phyloP scores from a whole-genome alignment of 495 filamentous ascomycete species.

The Sordaria brevicollis region DNA sequence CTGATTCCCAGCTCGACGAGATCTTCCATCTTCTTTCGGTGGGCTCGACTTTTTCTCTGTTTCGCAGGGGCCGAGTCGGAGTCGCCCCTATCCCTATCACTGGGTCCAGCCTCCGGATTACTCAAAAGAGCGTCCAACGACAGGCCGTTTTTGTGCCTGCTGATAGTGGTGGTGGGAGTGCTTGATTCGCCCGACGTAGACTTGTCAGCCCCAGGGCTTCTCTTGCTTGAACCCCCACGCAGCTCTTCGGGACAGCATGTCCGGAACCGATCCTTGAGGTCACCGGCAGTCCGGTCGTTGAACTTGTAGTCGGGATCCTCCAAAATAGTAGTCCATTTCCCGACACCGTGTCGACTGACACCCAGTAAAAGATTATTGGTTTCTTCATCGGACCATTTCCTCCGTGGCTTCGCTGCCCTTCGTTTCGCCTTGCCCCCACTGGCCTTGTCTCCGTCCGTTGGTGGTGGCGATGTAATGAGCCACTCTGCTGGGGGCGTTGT shows the following conservation, averaged over 20 bases:
- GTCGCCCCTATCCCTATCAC: conserved; percentile 6
- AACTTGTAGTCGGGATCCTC: conserved; percentile 64
- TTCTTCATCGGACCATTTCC: conserved; percentile 77
- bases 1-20: conserved; percentile 46
- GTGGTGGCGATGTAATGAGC: background rate
- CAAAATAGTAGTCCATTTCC: conserved; percentile 82
- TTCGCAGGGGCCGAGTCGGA: conserved; percentile 16
- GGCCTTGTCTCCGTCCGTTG: conserved; percentile 11
- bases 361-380: conserved; percentile 67
- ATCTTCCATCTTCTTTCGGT: conserved; percentile 45
- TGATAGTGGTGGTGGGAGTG: conserved; percentile 4
- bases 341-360: conserved; percentile 72
- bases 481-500: background rate
- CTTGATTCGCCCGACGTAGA: background rate
- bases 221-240: conserved; percentile 23
- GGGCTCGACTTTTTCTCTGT: conserved; percentile 37
- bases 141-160: conserved; percentile 25
- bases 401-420: conserved; percentile 36
- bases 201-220: conserved; percentile 2
- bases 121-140: conserved; percentile 39
- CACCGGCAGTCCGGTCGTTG: conserved; percentile 62
- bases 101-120: conserved; percentile 24
- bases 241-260: conserved; percentile 61
- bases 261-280: conserved; percentile 79
- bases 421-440: conserved; percentile 26